Base-by-base conservation (phyloP, 768 basidiomycete genomes). In the Arthromyces matolae region DNA sequence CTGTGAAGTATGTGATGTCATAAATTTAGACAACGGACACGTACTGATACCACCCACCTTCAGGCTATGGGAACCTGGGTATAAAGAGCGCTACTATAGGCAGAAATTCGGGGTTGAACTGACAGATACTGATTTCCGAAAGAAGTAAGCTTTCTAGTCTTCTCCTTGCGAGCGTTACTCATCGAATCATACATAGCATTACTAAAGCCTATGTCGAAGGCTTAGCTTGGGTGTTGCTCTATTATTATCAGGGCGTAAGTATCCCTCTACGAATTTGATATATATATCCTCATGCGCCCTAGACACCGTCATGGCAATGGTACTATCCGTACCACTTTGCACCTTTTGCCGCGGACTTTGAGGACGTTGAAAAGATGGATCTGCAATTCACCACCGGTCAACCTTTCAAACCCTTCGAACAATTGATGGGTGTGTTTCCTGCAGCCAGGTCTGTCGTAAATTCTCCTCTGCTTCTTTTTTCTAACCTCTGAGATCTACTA, bases 241-340 rank as follows among this genome's bases (percentile, higher is more conserved):
- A 99, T 66, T 98, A 99, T 63, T 99, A 98, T 63, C 95, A 98
- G 77, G 96, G 96, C 59, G 93, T 96, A 66, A 52, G 82, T 50
- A 13, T 34, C 19, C 31, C 4, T 12, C 14, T n/a, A n/a, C n/a
- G n/a, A n/a, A n/a, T n/a, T n/a, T n/a, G n/a, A n/a, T n/a, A n/a
- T n/a, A n/a, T n/a, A n/a, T n/a, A n/a, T n/a, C n/a, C n/a, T 16
- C n/a, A 60, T 59, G 40, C 52, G 49, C 31, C n/a, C n/a, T n/a
- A 87, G 91, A 82, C 89, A 7, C 89, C 90, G 3, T 96, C 94
- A 3, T 98, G 95, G 95, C 83, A 93, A 60, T 99, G 96, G 96
- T 99, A 87, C 70, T 98, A 97, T 65, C 96, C 96, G 1, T 94
- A 88, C 60, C 96, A 99, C 67, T 99, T 96, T 64, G 92, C 96